Conservation (phyloP, 2,329 filamentous ascomycete genomes). For the Scedosporium apiospermum region DNA sequence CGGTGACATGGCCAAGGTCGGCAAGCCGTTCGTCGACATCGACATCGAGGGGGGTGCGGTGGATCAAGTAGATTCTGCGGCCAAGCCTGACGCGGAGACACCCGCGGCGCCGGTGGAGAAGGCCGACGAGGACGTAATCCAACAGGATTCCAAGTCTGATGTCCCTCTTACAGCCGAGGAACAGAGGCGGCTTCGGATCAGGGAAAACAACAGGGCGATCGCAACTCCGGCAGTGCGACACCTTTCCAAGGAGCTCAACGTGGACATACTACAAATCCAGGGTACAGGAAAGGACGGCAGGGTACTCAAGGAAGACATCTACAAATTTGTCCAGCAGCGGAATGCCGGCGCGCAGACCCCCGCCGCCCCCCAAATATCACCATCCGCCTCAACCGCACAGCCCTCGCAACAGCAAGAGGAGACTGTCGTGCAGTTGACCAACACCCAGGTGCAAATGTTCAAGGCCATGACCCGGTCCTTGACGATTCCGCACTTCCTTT, state of each 20-base stretch:
- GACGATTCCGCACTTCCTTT: constrained; percentile 88
- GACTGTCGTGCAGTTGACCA: constrained; percentile 59
- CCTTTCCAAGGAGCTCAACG: constrained; percentile 66
- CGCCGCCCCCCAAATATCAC: constrained; percentile 7
- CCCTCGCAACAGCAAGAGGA: constrained; percentile 45
- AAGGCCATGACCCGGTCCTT: constrained; percentile 92
- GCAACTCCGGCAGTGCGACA: constrained; percentile 91
- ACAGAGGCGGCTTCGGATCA: constrained; percentile 14
- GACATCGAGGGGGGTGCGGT: constrained; percentile 74
- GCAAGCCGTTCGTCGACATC: constrained; percentile 89
- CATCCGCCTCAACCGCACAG: background rate
- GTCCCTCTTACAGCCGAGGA: constrained; percentile 19
- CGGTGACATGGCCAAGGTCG: constrained; percentile 92
- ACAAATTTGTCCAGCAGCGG: constrained; percentile 53
- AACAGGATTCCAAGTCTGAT: constrained; percentile 17
- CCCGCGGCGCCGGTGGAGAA: constrained; percentile 4
- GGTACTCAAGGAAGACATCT: constrained; percentile 86
- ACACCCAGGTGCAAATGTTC: constrained; percentile 89
- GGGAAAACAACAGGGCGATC: constrained; percentile 60
- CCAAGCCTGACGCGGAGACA: constrained; percentile 5
- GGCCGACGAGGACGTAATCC: background rate
- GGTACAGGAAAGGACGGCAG: constrained; percentile 88
- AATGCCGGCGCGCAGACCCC: constrained; percentile 21
- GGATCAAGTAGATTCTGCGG: constrained; percentile 19
- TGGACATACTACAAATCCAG: constrained; percentile 68